Percentiles rank a stretch among this genome's conserved stretches.
Conservation (phyloP, 495 filamentous ascomycete genomes). For the Halenospora varia region DNA sequence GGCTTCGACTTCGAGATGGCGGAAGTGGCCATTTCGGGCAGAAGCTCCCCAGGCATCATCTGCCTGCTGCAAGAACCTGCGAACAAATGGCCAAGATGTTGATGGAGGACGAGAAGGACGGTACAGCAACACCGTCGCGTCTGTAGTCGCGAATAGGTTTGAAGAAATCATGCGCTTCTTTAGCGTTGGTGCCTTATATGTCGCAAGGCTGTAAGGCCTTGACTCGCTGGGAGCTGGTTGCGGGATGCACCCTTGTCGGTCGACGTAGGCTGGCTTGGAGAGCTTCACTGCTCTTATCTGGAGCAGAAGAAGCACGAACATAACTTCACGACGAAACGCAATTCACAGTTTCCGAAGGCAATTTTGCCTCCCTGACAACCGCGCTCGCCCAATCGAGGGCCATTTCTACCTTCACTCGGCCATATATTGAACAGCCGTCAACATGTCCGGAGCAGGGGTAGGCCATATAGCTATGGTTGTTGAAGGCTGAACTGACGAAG, state of each 20-base stretch:
- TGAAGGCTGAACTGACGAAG: constrained; percentile 9
- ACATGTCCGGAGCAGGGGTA: constrained; percentile 61
- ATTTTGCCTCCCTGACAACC: background rate
- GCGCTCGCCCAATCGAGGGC: background rate
- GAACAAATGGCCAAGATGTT: constrained; percentile 14
- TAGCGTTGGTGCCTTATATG: constrained; percentile 9
- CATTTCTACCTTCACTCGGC: background rate
- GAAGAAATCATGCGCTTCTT: constrained; percentile 13
- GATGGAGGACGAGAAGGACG: background rate
- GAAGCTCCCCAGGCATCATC: constrained; percentile 28
- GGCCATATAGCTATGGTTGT: constrained; percentile 23
- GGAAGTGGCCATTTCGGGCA: constrained; percentile 27
- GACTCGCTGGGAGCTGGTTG: background rate
- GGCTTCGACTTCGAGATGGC: constrained; percentile 23
- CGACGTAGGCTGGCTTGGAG: constrained; percentile 16
- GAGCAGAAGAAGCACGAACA: background rate
- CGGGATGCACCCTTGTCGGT: constrained; percentile 6
- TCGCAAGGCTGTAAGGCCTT: constrained; percentile 1
- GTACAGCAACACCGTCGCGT: constrained; percentile 14
- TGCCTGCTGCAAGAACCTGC: constrained; percentile 17
- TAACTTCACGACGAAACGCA: background rate
- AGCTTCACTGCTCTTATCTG: background rate
- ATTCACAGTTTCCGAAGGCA: background rate
- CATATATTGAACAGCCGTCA: constrained; percentile 18
- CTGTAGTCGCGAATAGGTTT: constrained; percentile 19